These are phyloP conservation scores for Pyrenophora seminiperda DNA, from an alignment of 2,329 filamentous ascomycete genomes.

Conservation along the genomic window DNA sequence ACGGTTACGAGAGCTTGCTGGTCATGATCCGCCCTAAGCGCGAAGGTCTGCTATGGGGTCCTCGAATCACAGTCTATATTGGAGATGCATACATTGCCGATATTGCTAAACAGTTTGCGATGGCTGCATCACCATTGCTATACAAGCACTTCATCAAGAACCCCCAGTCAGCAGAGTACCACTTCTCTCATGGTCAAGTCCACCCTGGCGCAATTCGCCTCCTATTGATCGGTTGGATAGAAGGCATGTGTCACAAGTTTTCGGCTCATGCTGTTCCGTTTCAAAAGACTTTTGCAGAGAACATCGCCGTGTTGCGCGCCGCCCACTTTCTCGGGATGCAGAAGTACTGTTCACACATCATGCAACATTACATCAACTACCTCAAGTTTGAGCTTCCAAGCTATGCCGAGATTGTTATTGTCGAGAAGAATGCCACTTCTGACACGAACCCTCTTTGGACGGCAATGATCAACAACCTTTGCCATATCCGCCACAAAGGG, in stretches of 20 bases:
- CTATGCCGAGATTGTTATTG: conserved; percentile 19
- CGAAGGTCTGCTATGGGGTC: conserved; percentile 9
- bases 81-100: conserved; percentile 2
- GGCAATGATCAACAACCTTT: conserved; percentile 21
- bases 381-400: conserved; percentile 15
- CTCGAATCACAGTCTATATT: conserved; percentile 13
- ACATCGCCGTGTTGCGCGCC: conserved; percentile 17
- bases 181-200: conserved; percentile 1
- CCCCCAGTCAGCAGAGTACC: conserved; percentile 11
- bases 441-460: conserved; percentile 22
- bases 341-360: conserved; percentile 15
- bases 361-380: conserved; percentile 7
- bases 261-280: conserved; percentile 8
- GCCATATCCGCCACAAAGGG: conserved; percentile 6
- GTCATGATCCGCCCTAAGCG: conserved; percentile 17
- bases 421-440: conserved; percentile 13
- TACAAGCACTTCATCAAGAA: conserved; percentile 13
- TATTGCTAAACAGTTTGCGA: conserved; percentile 20
- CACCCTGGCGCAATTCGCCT: conserved; percentile 7
- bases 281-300: conserved; percentile 5
- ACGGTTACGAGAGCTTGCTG: conserved; percentile 10
- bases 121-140: conserved; percentile 19
- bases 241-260: conserved; percentile 8
- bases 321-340: conserved; percentile 23
- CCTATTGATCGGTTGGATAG: conserved; percentile 16